These are phyloP conservation scores for Leersia perrieri DNA, from an alignment of 176 grass and related monocot species.

Conservation along the genomic window DNA sequence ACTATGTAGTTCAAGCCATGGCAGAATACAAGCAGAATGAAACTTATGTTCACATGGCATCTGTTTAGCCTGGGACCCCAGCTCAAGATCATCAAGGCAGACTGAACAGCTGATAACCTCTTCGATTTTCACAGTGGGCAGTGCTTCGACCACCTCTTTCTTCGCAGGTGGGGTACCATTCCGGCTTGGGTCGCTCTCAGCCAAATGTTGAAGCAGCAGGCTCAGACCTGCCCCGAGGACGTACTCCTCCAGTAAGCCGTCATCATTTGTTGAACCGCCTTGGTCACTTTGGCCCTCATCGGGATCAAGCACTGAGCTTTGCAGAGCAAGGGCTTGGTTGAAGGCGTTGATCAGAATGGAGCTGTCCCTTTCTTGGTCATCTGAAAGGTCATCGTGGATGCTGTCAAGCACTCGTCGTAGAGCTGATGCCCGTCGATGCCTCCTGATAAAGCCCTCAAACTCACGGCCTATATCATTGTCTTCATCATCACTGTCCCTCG, in stretches of 20 bases:
- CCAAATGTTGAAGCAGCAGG: slow-evolving; percentile 86
- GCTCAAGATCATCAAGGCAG: slow-evolving; percentile 88
- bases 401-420: slow-evolving; percentile 64
- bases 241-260: slow-evolving; percentile 69
- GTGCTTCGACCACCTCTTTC: slow-evolving; percentile 71
- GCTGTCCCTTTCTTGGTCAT: slow-evolving; percentile 55
- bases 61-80: slow-evolving; percentile 68
- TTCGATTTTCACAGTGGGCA: slow-evolving; percentile 71
- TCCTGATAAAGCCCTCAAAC: slow-evolving; percentile 85
- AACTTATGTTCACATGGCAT: slow-evolving; percentile 97
- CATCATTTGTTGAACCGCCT: slow-evolving; percentile 28
- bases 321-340: slow-evolving; percentile 78
- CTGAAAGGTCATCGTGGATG: slow-evolving; percentile 71
- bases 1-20: slow-evolving; percentile 96
- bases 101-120: slow-evolving; percentile 76
- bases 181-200: slow-evolving; percentile 65
- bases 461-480: slow-evolving; percentile 70
- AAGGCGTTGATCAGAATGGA: slow-evolving; percentile 69
- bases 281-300: slow-evolving; percentile 38
- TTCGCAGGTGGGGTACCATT: slow-evolving; percentile 85
- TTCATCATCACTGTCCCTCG: slow-evolving; percentile 58
- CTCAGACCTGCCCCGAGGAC: slow-evolving; percentile 75
- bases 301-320: slow-evolving; percentile 56
- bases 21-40: slow-evolving; percentile 74
- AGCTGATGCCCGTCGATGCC: slow-evolving; percentile 56